Base-by-base conservation (phyloP, 2,329 filamentous ascomycete genomes). In the Teratosphaeria viscida region DNA sequence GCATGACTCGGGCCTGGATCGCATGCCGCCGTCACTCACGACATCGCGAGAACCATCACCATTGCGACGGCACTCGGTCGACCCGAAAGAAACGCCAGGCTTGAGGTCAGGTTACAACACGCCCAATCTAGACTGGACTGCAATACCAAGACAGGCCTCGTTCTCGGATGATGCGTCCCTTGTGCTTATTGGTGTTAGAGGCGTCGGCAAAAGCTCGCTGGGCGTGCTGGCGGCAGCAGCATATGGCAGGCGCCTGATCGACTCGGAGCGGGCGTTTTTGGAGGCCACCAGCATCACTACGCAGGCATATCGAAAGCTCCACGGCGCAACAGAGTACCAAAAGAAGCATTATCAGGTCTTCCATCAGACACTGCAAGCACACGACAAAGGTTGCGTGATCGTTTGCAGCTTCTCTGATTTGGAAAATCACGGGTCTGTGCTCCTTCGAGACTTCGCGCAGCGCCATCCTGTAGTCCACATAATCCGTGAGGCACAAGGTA, bases 151-250 rank as follows among this genome's bases (percentile, higher is more conserved):
- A 39, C 62, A 62, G 29, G 64, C 62, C 8, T 55, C 63, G 1
- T 88, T 87, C 67, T 74, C 77, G 8, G 71, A 78, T 10, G 81
- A 88, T 76, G 84, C 86, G 1, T 90, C 88, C 1, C 84, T 92
- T 59, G 81, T 91, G 6, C 77, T 92, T 19, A 81, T 88, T 26
- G 88, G 88, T 2, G 84, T 90, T 59, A 83, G 86, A 14, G 88
- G 88, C 11, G 84, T 86, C 5, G 88, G 88, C 16, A 91, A 91
- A 72, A 87, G 87, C 1, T 90, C 86, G 1, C 76, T 92, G 11
- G 88, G 85, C 14, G 82, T 92, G 55, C 89, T 92, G 62, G 85
- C 87, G 5, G 87, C 87, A 0, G 85, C 85, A 7, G 86, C 86
- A 55, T 84, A 88, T 71, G 82, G 84, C 57, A 79, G 86, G 49